Percentiles rank a stretch among this genome's conserved stretches.
These are phyloP conservation scores for Steccherinum ochraceum DNA, from an alignment of 768 basidiomycete species.

Conservation along the genomic window DNA sequence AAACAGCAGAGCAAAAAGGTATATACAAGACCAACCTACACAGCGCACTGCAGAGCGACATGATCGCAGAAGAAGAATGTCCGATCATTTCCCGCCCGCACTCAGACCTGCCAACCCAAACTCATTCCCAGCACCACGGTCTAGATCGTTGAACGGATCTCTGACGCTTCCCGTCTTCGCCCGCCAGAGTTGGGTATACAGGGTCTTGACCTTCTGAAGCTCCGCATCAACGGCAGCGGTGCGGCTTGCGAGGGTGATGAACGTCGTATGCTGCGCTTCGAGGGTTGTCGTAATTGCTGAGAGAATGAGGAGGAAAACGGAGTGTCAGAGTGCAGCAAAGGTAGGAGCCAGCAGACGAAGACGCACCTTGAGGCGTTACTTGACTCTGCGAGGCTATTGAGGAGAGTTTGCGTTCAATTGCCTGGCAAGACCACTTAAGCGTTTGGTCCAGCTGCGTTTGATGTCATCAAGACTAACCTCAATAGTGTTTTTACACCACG, in stretches of 20 bases:
- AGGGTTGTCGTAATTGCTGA: slow-evolving; percentile 69
- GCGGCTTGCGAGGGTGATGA: slow-evolving; percentile 70
- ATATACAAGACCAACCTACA: no score
- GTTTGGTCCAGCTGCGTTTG: no score
- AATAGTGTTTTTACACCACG: slow-evolving; percentile 77
- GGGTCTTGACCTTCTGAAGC: slow-evolving; percentile 65
- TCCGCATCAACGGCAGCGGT: slow-evolving; percentile 70
- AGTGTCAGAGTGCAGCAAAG: neutral
- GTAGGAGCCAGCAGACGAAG: neutral
- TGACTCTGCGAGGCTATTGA: slow-evolving; percentile 59
- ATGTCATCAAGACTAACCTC: no score
- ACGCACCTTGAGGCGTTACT: slow-evolving; percentile 61
- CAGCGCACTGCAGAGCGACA: no score
- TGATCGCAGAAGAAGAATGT: no score
- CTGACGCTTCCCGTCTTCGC: slow-evolving; percentile 75
- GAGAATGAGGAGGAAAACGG: slow-evolving; percentile 7
- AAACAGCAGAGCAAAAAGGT: no score
- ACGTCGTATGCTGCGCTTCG: slow-evolving; percentile 73
- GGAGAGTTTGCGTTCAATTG: slow-evolving; percentile 79
- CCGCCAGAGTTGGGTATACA: slow-evolving; percentile 77
- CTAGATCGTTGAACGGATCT: slow-evolving; percentile 66
- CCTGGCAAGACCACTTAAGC: no score
- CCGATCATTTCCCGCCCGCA: slow-evolving; percentile 14
- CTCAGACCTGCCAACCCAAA: slow-evolving; percentile 44
- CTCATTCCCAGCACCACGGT: slow-evolving; percentile 32